Evolutionary conservation across 805 yeast species (phyloP).

Genomic region (Maudiozyma bulderi): DNA sequence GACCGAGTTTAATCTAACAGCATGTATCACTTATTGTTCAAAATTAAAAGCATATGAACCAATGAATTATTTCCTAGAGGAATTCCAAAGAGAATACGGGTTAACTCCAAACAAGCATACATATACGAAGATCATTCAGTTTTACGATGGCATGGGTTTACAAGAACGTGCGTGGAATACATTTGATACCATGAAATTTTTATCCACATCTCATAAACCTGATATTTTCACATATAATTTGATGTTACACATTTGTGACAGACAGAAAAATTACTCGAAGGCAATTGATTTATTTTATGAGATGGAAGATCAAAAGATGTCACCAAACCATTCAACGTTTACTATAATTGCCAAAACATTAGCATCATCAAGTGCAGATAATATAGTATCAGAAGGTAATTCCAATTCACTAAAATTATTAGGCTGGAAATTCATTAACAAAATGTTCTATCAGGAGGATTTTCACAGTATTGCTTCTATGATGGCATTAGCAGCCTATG

Average conservation of each 20-base stretch:
- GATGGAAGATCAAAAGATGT: conserved; percentile 33
- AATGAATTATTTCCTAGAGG: conserved; percentile 20
- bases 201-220: conserved; percentile 58
- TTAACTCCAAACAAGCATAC: conserved; percentile 22
- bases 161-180: conserved; percentile 51
- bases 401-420: conserved; percentile 18
- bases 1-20: conserved; percentile 16
- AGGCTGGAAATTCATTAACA: conserved; percentile 75
- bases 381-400: conserved; percentile 23
- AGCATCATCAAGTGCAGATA: conserved; percentile 23
- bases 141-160: conserved; percentile 12
- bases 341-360: conserved; percentile 17
- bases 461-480: conserved; percentile 39
- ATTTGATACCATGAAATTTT: conserved; percentile 79
- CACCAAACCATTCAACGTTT: conserved; percentile 16
- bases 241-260: conserved; percentile 57
- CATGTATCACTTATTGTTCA: conserved; percentile 19
- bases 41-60: conserved; percentile 12
- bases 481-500: conserved; percentile 66
- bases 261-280: conserved; percentile 54
- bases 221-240: conserved; percentile 58
- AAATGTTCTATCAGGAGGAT: conserved; percentile 39
- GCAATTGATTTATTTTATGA: conserved; percentile 72
- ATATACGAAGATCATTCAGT: conserved; percentile 24
- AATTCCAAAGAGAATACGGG: conserved; percentile 17